Base-by-base conservation (phyloP, 352 stramenopile genomes). In the Globisporangium radiosum region DNA sequence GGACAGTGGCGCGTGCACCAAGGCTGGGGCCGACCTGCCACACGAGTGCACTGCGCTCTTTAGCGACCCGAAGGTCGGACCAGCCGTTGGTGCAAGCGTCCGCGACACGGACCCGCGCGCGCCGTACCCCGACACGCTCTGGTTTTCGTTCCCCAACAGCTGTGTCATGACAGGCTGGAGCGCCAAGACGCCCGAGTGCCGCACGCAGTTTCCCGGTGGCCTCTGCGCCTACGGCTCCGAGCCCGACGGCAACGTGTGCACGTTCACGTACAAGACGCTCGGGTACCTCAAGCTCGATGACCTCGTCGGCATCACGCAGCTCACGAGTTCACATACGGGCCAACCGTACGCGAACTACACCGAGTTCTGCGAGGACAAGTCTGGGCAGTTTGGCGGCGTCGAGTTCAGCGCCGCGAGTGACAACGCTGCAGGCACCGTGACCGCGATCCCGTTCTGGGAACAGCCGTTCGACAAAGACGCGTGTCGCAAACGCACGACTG, bases 121-220 rank as follows among this genome's bases (percentile, higher is more conserved):
- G 1, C 68, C 70, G 25, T 88, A 86, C 65, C 66, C 70, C 8
- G 62, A 78, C 64, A 75, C 70, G 33, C 54, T 72, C 33, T 90
- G 80, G 80, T 90, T 78, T 65, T 90, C 80, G 54, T 85, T 85
- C 66, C 81, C 81, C 3, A 83, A 88, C 65, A 71, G 40, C 6
- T 90, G 81, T 38, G 64, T 73, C 17, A 70, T 75, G 36, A 59
- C 72, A 37, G 65, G 53, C 39, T 85, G 76, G 71, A 44, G 7
- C 10, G 44, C 59, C 13, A 89, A 90, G 63, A 70, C 63, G 1
- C 47, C 65, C 9, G 49, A 38, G 33, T 86, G 73, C 59, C 68
- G 75, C 13, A 52, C 54, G n/a, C 59, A 62, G 43, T 70, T 66
- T 7, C 59, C 57, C 5, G 65, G 70, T 36, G 75, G 76, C 2